Evolutionary conservation across 2,329 filamentous ascomycete genomes (phyloP), one percentile per base, ranked within the genome.

Genomic region (Ceratocystis ficicola): DNA sequence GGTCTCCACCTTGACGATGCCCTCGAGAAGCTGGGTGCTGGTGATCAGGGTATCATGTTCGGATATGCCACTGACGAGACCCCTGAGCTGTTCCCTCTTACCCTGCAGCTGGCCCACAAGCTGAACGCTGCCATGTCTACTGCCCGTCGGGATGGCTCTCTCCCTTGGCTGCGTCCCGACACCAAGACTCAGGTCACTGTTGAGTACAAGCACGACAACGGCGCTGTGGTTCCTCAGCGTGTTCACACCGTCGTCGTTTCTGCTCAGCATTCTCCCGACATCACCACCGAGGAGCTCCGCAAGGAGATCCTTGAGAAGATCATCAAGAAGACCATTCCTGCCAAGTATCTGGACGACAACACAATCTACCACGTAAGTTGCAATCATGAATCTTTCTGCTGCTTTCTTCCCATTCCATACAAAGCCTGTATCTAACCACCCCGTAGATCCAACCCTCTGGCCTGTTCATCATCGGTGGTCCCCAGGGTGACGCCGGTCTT

Each of bases 41-140:
- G 94, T 88, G 94, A 99, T 80, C 94, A 99, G 84, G 94, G 94
- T 83, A 96, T 99, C 84, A 99, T 99, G 94, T 99, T 99, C 80
- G 94, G 94, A 74, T 99, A 99, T 84, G 94, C 94, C 78, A 96
- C 94, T 74, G 94, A 99, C 75, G 94, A 99, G 85, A 97, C 94
- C 73, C 92, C 93, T 69, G 94, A 99, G 82, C 85, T 95, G 73
- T 89, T 97, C 76, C 94, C 94, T 71, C 83, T 99, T 74, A 97
- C 93, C 74, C 84, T 97, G 72, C 85, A 93, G 74, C 86, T 97
- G 75, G 88, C 94, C 74, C 94, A 99, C 86, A 91, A 92, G 84
- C 89, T 99, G 73, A 99, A 99, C 82, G 83, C 87, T 75, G 90
- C 90, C 77, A 95, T 99, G 92, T 89, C 86, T 70, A 83, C 86